Percentiles rank a stretch among this genome's conserved stretches.
Conservation (phyloP, 306 rosid species). For the Gleditsia sinensis region DNA sequence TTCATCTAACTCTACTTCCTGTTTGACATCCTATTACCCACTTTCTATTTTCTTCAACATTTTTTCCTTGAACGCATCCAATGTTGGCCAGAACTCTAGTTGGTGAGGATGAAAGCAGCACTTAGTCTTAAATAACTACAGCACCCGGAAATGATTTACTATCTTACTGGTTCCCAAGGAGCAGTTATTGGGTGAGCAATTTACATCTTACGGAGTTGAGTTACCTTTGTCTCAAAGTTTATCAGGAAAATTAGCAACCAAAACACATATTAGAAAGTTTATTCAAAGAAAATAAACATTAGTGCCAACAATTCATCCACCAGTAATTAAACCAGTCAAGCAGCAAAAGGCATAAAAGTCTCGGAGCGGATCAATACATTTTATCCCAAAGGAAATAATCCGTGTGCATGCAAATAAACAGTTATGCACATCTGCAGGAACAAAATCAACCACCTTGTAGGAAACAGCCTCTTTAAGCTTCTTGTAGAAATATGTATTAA, state of each 20-base stretch:
- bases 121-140: slow-evolving; percentile 1
- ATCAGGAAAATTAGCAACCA: background rate
- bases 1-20: background rate
- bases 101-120: background rate
- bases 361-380: slow-evolving; percentile 16
- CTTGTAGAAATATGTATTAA: slow-evolving; percentile 88
- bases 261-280: background rate
- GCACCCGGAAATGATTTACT: slow-evolving; percentile 12
- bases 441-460: slow-evolving; percentile 58
- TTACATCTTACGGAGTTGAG: slow-evolving; percentile 14
- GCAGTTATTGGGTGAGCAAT: background rate
- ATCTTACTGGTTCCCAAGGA: slow-evolving; percentile 11
- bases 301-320: slow-evolving; percentile 11
- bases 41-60: background rate
- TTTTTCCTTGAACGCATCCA: background rate
- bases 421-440: slow-evolving; percentile 3
- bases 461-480: slow-evolving; percentile 88
- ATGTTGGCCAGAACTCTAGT: background rate
- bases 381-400: slow-evolving; percentile 20
- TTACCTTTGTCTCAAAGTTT: slow-evolving; percentile 21
- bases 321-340: slow-evolving; percentile 14
- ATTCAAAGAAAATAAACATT: background rate
- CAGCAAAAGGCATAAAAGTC: background rate
- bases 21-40: background rate
- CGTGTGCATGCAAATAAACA: slow-evolving; percentile 22